phyloP scores from a whole-genome alignment of 805 yeast genomes.

The Yamadazyma akitaensis region DNA sequence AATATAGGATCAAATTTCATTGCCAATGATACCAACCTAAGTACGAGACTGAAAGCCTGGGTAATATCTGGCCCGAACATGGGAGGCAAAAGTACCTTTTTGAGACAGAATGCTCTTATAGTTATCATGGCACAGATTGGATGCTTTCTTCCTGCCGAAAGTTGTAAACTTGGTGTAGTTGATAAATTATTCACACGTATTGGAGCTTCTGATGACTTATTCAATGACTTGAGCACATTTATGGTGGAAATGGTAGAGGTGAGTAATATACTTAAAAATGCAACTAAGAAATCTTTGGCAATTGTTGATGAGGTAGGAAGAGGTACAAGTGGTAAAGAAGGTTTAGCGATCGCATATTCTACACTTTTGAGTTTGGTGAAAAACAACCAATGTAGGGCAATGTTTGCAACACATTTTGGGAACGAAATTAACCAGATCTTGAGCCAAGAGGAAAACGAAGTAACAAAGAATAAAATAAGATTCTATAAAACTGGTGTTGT shows the following conservation, averaged over 20 bases:
- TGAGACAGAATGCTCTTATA: slow-evolving; percentile 68
- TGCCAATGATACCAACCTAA: slow-evolving; percentile 35
- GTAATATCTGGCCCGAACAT: slow-evolving; percentile 83
- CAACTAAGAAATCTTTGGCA: slow-evolving; percentile 59
- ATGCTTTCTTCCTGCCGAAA: slow-evolving; percentile 64
- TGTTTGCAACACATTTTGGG: slow-evolving; percentile 88
- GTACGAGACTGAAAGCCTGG: slow-evolving; percentile 25
- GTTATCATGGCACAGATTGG: slow-evolving; percentile 65
- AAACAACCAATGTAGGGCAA: slow-evolving; percentile 59
- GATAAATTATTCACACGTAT: slow-evolving; percentile 79
- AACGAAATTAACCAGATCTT: slow-evolving; percentile 38
- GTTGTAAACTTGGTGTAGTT: slow-evolving; percentile 60
- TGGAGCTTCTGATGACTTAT: slow-evolving; percentile 80
- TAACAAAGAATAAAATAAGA: slow-evolving; percentile 24
- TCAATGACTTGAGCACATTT: slow-evolving; percentile 79
- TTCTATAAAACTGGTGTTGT: slow-evolving; percentile 33
- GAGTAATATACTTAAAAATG: slow-evolving; percentile 50
- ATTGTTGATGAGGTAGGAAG: slow-evolving; percentile 78
- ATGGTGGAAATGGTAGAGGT: slow-evolving; percentile 80
- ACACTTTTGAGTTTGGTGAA: slow-evolving; percentile 55
- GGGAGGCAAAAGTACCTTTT: slow-evolving; percentile 84
- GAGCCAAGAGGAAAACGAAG: slow-evolving; percentile 18
- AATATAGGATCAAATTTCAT: slow-evolving; percentile 45
- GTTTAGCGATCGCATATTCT: slow-evolving; percentile 81
- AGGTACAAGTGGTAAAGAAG: slow-evolving; percentile 84